Evolutionary conservation across 306 rosid genomes (phyloP).

Genomic region (Vigna unguiculata): DNA sequence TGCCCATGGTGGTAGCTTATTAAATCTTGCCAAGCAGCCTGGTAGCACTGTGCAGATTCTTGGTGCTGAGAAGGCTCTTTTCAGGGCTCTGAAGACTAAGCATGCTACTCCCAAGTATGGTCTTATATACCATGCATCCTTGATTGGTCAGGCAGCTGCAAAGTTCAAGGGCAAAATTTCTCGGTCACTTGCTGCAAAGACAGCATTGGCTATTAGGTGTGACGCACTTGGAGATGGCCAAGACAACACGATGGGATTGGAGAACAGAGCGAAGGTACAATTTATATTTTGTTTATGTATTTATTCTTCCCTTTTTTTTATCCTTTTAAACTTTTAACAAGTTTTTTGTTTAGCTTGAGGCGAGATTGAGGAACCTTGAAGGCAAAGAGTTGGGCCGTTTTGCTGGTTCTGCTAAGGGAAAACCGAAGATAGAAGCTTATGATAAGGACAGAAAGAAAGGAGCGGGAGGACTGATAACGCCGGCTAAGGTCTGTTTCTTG

Average conservation of each 20-base stretch:
- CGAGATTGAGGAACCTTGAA: conserved; percentile 83
- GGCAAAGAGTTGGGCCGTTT: conserved; percentile 82
- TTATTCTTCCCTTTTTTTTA: conserved; percentile 5
- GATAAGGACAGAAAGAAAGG: conserved; percentile 94
- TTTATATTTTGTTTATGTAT: not conserved
- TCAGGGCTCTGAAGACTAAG: conserved; percentile 90
- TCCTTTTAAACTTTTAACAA: not conserved
- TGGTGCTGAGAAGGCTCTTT: conserved; percentile 97
- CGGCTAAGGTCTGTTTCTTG: conserved; percentile 71
- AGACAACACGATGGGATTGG: conserved; percentile 90
- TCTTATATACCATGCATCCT: conserved; percentile 93
- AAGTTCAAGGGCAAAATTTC: conserved; percentile 91
- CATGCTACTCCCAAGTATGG: conserved; percentile 97
- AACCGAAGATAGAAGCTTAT: conserved; percentile 85
- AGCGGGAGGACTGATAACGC: conserved; percentile 72
- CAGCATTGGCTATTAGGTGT: conserved; percentile 80
- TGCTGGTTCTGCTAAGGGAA: conserved; percentile 93
- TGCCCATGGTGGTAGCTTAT: conserved; percentile 91
- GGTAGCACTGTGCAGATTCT: conserved; percentile 96
- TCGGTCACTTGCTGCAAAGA: conserved; percentile 88
- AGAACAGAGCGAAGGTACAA: conserved; percentile 78
- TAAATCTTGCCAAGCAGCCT: conserved; percentile 97
- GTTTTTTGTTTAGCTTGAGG: conserved; percentile 63
- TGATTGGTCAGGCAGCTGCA: conserved; percentile 94
- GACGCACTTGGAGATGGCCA: conserved; percentile 86